A percentile compares a stretch with the other conserved stretches of the same genome.
Evolutionary conservation across 1,284 basidiomycete species (phyloP).

Genomic region (Meripilus lineatus): DNA sequence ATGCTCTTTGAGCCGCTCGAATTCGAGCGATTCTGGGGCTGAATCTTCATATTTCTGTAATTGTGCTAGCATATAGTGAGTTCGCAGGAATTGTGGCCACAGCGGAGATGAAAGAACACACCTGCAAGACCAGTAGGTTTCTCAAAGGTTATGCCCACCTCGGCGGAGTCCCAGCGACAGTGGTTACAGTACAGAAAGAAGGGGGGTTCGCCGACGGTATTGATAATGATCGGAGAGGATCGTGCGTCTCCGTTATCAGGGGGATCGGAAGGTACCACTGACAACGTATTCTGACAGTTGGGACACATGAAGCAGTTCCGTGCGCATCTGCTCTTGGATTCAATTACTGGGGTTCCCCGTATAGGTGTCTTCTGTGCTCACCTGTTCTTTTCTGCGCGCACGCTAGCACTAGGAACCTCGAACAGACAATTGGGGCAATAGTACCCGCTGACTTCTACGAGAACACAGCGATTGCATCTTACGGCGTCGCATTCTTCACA

Average conservation of each 20-base stretch:
- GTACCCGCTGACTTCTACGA: slow-evolving; percentile 91
- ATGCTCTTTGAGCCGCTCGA: slow-evolving; percentile 90
- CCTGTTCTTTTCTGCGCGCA: slow-evolving; percentile 94
- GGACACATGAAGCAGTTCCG: slow-evolving; percentile 98
- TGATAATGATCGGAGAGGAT: slow-evolving; percentile 42
- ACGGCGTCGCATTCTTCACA: slow-evolving; percentile 98
- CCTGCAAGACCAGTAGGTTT: slow-evolving; percentile 93
- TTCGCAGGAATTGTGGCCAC: background rate
- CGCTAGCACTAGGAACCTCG: slow-evolving; percentile 95
- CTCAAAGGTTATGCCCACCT: slow-evolving; percentile 89
- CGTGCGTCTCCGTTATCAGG: slow-evolving; percentile 56
- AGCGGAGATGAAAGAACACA: slow-evolving; percentile 30
- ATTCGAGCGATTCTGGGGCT: slow-evolving; percentile 81
- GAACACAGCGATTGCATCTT: slow-evolving; percentile 88
- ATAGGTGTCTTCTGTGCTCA: slow-evolving; percentile 27
- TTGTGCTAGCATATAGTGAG: slow-evolving; percentile 55
- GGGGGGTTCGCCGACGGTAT: slow-evolving; percentile 72
- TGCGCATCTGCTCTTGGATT: slow-evolving; percentile 79
- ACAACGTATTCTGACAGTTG: slow-evolving; percentile 83
- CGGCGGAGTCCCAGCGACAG: slow-evolving; percentile 93
- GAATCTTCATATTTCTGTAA: slow-evolving; percentile 84
- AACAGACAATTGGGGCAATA: slow-evolving; percentile 99
- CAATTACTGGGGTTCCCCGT: slow-evolving; percentile 3
- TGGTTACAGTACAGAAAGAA: slow-evolving; percentile 90
- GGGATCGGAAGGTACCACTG: slow-evolving; percentile 85